Conservation (phyloP, 1,284 basidiomycete genomes). For the Boletus semigastroideus region DNA sequence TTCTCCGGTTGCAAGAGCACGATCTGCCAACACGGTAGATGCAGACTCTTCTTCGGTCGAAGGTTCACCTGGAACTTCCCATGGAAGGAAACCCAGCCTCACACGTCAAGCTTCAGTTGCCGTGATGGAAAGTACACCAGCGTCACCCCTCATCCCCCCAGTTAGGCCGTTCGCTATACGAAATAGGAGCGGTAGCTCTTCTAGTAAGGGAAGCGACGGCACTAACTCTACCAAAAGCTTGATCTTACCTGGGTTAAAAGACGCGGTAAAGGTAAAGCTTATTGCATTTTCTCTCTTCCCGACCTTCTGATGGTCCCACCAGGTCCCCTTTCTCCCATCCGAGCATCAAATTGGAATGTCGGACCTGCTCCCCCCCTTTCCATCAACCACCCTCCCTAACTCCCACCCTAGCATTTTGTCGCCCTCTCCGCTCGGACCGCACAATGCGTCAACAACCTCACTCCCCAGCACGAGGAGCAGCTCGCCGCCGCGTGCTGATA, state of each 20-base stretch:
- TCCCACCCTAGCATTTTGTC: slow-evolving; percentile 43
- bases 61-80: slow-evolving; percentile 5
- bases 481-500: slow-evolving; percentile 40
- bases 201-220: slow-evolving; percentile 38
- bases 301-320: slow-evolving; percentile 2
- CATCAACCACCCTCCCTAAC: slow-evolving; percentile 52
- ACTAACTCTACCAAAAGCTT: slow-evolving; percentile 32
- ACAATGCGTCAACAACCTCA: slow-evolving; percentile 29
- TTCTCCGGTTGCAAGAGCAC: slow-evolving; percentile 43
- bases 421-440: slow-evolving; percentile 42
- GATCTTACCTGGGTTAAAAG: slow-evolving; percentile 61
- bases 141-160: slow-evolving; percentile 40
- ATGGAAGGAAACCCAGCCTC: slow-evolving; percentile 41
- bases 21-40: slow-evolving; percentile 51
- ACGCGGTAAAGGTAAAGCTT: slow-evolving; percentile 62
- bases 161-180: slow-evolving; percentile 45
- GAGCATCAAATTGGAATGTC: slow-evolving; percentile 67
- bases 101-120: slow-evolving; percentile 47
- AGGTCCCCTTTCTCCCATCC: slow-evolving; percentile 66
- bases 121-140: slow-evolving; percentile 39
- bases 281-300: background rate
- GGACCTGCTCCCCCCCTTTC: slow-evolving; percentile 79
- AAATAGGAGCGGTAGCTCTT: slow-evolving; percentile 49
- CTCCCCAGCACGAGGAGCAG: slow-evolving; percentile 42
- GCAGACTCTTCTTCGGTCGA: slow-evolving; percentile 31